Evolutionary conservation across 164 flowering plant species (phyloP).

Genomic region (Amborella trichopoda): DNA sequence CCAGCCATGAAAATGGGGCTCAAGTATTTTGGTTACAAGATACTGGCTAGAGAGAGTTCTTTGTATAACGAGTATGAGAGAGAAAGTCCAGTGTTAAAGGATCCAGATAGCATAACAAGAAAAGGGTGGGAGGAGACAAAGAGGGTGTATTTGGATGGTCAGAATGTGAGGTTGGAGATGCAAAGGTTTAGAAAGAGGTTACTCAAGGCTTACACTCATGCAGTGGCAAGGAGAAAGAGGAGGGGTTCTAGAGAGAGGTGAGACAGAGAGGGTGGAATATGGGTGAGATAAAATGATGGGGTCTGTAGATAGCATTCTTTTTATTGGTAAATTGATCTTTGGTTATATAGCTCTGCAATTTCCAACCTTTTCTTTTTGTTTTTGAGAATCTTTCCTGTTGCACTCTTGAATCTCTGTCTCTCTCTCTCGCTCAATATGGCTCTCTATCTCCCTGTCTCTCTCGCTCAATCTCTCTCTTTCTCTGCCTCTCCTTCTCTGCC

Average conservation of each 20-base stretch:
- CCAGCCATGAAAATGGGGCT: slow-evolving; percentile 74
- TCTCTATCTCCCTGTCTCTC: no score
- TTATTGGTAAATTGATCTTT: no score
- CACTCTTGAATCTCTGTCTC: no score
- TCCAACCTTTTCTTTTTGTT: no score
- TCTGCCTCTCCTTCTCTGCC: no score
- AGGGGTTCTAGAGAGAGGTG: background rate
- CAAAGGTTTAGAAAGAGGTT: slow-evolving; percentile 45
- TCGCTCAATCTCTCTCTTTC: no score
- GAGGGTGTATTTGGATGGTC: slow-evolving; percentile 71
- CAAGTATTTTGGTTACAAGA: slow-evolving; percentile 59
- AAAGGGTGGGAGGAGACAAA: slow-evolving; percentile 91
- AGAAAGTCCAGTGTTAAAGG: slow-evolving; percentile 53
- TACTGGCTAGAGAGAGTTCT: slow-evolving; percentile 69
- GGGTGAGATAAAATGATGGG: no score
- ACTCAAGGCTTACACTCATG: slow-evolving; percentile 33
- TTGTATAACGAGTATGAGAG: slow-evolving; percentile 39
- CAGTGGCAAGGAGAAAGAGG: slow-evolving; percentile 6
- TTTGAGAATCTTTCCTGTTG: no score
- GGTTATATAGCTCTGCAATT: no score
- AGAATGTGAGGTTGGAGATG: slow-evolving; percentile 56
- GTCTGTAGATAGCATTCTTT: no score
- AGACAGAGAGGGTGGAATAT: background rate
- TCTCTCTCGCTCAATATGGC: no score
- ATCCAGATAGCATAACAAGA: slow-evolving; percentile 42